Conservation (phyloP, 139 green algal genomes). For the Limnomonas spitsbergensis region DNA sequence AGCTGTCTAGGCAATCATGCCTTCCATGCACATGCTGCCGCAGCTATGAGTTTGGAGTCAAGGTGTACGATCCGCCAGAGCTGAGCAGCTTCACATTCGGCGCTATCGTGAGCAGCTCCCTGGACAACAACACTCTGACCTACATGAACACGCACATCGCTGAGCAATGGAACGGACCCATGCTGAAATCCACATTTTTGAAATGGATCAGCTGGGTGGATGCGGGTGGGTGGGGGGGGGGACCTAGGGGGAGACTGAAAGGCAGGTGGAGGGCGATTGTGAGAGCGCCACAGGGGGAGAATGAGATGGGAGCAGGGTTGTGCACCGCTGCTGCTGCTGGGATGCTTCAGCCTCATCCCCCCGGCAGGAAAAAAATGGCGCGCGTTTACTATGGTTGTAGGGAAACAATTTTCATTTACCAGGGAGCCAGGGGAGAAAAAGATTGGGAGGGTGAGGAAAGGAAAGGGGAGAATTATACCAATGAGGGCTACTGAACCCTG, state of each 20-base stretch:
- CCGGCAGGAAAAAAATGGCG: background rate
- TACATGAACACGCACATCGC: constrained; percentile 27
- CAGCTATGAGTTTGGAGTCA: constrained; percentile 3
- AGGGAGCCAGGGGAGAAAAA: no score
- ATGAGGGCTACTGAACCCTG: no score
- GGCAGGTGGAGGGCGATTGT: no score
- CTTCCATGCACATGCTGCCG: constrained; percentile 2
- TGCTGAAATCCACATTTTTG: constrained; percentile 21
- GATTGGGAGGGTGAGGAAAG: no score
- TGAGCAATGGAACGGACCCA: constrained; percentile 18
- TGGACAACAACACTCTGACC: constrained; percentile 27
- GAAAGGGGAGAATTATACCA: no score
- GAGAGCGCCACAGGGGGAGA: no score
- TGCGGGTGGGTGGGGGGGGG: background rate
- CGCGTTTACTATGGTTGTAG: no score
- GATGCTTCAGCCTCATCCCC: background rate
- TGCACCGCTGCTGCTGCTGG: background rate
- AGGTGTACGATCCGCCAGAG: constrained; percentile 8
- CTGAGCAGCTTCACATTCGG: constrained; percentile 24
- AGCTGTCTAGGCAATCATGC: no score
- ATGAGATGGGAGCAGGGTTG: no score
- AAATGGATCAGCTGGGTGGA: constrained; percentile 12
- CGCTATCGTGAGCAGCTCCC: constrained; percentile 7
- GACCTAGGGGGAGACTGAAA: no score
- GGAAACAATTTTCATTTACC: no score